phyloP scores from a whole-genome alignment of 78 protist species.

The Anaeramoeba flamelloides region DNA sequence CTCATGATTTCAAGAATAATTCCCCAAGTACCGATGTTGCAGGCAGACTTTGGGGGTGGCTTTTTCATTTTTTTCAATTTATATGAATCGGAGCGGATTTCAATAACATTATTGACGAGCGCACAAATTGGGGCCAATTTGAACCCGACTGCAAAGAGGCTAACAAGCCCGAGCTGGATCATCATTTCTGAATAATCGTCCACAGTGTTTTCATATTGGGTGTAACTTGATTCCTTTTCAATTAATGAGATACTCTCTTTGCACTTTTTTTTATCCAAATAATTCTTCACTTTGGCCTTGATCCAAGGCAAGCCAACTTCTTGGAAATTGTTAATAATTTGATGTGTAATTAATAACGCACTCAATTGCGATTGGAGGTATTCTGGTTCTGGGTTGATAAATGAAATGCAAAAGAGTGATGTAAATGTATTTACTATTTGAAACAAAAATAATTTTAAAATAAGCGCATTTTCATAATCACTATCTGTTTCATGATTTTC shows the following conservation, averaged over 20 bases:
- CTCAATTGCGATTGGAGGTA: not conserved
- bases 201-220: constrained; percentile 1
- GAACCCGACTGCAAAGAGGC: constrained; percentile 12
- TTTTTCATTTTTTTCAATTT: constrained; percentile 13
- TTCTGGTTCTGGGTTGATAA: constrained; percentile 17
- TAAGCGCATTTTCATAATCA: constrained; percentile 13
- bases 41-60: not conserved
- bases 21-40: not conserved
- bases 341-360: not conserved
- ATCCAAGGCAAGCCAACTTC: not conserved
- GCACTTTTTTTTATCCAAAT: too few species aligned
- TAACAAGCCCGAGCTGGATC: constrained; percentile 2
- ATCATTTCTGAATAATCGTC: constrained; percentile 12
- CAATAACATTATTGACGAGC: constrained; percentile 38
- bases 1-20: not conserved
- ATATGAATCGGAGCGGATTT: constrained; percentile 33
- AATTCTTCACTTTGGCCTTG: not conserved
- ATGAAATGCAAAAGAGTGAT: constrained; percentile 45
- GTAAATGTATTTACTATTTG: constrained; percentile 50
- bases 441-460: constrained; percentile 37
- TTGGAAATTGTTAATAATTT: not conserved
- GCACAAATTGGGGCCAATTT: constrained; percentile 35
- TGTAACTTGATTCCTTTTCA: too few species aligned
- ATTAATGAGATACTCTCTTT: too few species aligned
- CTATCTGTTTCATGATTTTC: constrained; percentile 38